phyloP scores from a whole-genome alignment of 176 grass and related monocot species.

The Coix lacrymajobi region DNA sequence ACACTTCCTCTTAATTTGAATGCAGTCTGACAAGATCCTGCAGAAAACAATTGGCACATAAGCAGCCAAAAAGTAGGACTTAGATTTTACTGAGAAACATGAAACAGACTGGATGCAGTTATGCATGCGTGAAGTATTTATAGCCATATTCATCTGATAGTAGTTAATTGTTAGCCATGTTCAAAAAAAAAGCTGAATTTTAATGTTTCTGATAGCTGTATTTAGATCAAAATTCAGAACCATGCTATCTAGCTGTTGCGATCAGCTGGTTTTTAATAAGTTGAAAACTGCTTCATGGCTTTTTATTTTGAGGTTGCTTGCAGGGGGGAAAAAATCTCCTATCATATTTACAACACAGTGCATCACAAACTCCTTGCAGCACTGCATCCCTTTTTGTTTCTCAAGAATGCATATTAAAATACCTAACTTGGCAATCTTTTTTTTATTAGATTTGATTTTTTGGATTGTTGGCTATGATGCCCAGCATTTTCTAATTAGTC shows the following conservation, averaged over 20 bases:
- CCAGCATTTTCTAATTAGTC: constrained; percentile 5
- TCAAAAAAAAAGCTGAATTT: background rate
- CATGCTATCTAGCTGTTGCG: background rate
- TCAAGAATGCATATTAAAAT: background rate
- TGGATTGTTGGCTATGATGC: background rate
- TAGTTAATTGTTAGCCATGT: background rate
- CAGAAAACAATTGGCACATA: background rate
- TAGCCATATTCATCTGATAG: too few species aligned
- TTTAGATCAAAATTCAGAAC: background rate
- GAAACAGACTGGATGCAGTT: background rate
- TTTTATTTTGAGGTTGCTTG: background rate
- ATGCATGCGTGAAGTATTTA: background rate
- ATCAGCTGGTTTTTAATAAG: background rate
- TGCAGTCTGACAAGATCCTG: constrained; percentile 75
- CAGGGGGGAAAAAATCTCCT: background rate
- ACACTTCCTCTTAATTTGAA: constrained; percentile 64
- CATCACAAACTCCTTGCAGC: background rate
- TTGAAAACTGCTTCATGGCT: background rate
- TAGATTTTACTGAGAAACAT: background rate
- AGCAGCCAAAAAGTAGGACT: background rate
- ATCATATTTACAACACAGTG: background rate
- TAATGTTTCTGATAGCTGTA: background rate
- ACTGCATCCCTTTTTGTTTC: background rate
- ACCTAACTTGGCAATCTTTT: background rate
- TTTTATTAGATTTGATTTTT: background rate